Evolutionary conservation across 108 stramenopile genomes (phyloP), one percentile per base, ranked within the genome.

Genomic region (Epithemia pelagica): DNA sequence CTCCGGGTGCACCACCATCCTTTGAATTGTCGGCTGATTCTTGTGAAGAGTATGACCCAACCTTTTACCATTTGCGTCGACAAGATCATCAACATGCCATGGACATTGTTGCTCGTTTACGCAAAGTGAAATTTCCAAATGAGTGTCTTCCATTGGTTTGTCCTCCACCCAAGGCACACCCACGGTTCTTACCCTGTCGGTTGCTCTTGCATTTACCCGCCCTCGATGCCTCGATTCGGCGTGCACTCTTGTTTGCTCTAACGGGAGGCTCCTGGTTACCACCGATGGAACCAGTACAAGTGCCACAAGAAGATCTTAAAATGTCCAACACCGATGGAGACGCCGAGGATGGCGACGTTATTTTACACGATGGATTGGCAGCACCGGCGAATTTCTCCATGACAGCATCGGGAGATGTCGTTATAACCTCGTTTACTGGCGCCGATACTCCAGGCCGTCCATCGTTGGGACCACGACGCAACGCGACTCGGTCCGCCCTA

Each of bases 41-140:
- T 28, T 91, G 92, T 56, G 81, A 91, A 28, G 95, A 95, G 66
- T 96, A 96, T 61, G 96, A 96, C 68, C 92, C 96, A 23, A 82
- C 87, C 10, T 96, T 90, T 68, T 92, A 81, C 69, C 96, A 94
- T 65, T 64, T 94, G 55, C 80, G 84, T 60, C 76, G 80, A 31
- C 82, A 86, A 58, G 91, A 92, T n/a, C 96, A 97, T 65, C 96
- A 97, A 61, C 90, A 94, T 64, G 96, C 96, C 3, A 92, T 94
- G 91, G 95, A 96, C 69, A 88, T 79, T 57, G 82, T 95, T 62
- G 85, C 86, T 59, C 74, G 80, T 28, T 67, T 90, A 62, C 75
- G 93, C 55, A 87, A 79, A 67, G 82, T 79, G 57, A 91, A 95
- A 66, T 54, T 78, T 8, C 60, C 37, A 54, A 74, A 78, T 28